Conservation (phyloP, 345 rosid species). For the Rhizophora mangle region DNA sequence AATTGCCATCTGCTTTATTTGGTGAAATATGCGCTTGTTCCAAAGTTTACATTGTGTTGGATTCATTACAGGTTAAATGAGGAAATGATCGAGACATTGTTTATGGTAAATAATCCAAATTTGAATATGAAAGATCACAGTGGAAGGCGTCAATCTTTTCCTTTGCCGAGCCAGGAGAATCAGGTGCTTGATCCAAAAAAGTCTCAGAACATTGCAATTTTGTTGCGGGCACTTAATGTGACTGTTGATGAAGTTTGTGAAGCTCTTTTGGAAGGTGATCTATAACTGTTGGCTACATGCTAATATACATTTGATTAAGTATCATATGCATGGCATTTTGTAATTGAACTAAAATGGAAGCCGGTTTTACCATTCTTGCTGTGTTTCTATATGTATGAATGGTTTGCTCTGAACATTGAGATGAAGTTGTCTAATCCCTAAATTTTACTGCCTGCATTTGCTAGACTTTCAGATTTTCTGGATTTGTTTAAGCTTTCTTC, state of each 20-base stretch:
- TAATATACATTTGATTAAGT: background rate
- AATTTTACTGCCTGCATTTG: background rate
- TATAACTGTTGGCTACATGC: no score
- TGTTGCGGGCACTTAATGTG: slow-evolving; percentile 89
- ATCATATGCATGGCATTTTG: background rate
- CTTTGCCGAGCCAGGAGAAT: slow-evolving; percentile 50
- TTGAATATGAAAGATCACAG: slow-evolving; percentile 38
- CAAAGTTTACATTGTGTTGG: slow-evolving; percentile 17
- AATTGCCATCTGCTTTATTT: background rate
- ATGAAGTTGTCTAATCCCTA: no score
- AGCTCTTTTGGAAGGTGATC: slow-evolving; percentile 77
- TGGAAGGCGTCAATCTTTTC: slow-evolving; percentile 30
- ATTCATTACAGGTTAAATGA: slow-evolving; percentile 72
- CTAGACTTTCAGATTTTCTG: background rate
- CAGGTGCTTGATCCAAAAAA: slow-evolving; percentile 82
- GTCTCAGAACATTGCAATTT: slow-evolving; percentile 86
- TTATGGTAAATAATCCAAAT: slow-evolving; percentile 56
- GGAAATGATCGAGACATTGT: slow-evolving; percentile 94
- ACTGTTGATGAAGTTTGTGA: slow-evolving; percentile 93
- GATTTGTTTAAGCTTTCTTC: background rate
- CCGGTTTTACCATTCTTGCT: no score
- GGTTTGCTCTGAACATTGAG: no score
- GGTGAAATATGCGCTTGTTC: background rate
- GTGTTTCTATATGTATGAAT: background rate
- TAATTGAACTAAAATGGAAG: background rate